Conservation (phyloP, 2,329 filamentous ascomycete species). For the Raffaelea albimanens region DNA sequence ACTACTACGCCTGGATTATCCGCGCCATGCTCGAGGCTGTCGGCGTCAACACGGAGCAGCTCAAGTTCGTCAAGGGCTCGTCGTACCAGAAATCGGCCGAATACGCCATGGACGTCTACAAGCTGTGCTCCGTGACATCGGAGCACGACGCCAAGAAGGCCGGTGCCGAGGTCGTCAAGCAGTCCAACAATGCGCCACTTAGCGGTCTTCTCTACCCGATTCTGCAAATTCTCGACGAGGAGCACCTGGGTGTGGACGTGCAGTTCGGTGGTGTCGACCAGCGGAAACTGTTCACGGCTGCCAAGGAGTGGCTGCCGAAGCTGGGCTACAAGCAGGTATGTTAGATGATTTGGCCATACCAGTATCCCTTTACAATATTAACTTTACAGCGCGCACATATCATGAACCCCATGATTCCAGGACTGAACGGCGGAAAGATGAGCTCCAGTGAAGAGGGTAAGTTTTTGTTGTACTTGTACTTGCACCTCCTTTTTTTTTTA, state of each 20-base stretch:
- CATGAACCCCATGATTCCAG: slow-evolving; percentile 70
- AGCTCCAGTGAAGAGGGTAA: slow-evolving; percentile 59
- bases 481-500: background rate
- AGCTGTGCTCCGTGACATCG: slow-evolving; percentile 59
- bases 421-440: slow-evolving; percentile 81
- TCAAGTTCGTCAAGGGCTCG: slow-evolving; percentile 77
- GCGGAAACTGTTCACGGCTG: slow-evolving; percentile 79
- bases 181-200: slow-evolving; percentile 66
- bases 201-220: slow-evolving; percentile 73
- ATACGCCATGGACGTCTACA: slow-evolving; percentile 86
- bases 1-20: slow-evolving; percentile 76
- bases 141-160: slow-evolving; percentile 83
- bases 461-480: background rate
- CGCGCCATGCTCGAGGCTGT: slow-evolving; percentile 67
- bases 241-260: slow-evolving; percentile 77
- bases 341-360: slow-evolving; percentile 20
- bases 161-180: slow-evolving; percentile 90
- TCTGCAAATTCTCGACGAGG: slow-evolving; percentile 85
- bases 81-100: slow-evolving; percentile 64
- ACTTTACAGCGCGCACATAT: slow-evolving; percentile 39
- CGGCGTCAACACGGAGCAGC: slow-evolving; percentile 66
- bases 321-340: slow-evolving; percentile 65
- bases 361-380: slow-evolving; percentile 6
- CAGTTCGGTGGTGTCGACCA: slow-evolving; percentile 83
- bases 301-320: slow-evolving; percentile 75